A percentile compares a stretch with the other conserved stretches of the same genome.
Evolutionary conservation across 225 moss, liverwort and hornwort genomes (phyloP).

Genomic region (Polytrichum formosum): DNA sequence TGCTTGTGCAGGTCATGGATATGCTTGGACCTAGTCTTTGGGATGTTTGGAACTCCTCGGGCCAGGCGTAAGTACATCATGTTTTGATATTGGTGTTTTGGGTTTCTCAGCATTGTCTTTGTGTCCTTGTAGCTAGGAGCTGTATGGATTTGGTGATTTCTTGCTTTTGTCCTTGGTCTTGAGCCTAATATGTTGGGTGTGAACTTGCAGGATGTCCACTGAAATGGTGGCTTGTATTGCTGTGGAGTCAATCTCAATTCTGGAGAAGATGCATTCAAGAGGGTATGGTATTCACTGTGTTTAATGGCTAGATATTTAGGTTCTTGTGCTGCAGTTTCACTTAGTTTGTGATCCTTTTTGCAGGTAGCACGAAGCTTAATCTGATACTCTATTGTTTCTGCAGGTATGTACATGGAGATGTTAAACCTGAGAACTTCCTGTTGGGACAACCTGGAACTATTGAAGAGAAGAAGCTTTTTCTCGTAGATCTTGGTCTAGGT

Average conservation of each 20-base stretch:
- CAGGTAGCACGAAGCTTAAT: neutral
- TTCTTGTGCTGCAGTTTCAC: too few relatives aligned
- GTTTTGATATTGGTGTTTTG: too few relatives aligned
- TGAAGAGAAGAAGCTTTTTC: slow-evolving; percentile 95
- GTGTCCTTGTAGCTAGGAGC: too few relatives aligned
- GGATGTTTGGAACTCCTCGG: slow-evolving; percentile 99
- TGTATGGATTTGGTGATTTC: accelerated
- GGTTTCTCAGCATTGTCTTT: too few relatives aligned
- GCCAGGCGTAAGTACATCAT: slow-evolving; percentile 72
- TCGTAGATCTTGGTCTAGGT: slow-evolving; percentile 97
- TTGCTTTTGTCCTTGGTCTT: neutral
- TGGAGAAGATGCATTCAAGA: slow-evolving; percentile 95
- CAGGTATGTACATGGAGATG: slow-evolving; percentile 99
- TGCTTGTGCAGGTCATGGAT: slow-evolving; percentile 76
- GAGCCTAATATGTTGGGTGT: neutral
- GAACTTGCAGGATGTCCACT: slow-evolving; percentile 82
- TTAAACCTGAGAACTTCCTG: slow-evolving; percentile 97
- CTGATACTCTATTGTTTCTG: neutral
- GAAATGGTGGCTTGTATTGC: slow-evolving; percentile 99
- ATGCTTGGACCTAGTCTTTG: slow-evolving; percentile 99
- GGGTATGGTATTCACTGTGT: slow-evolving; percentile 37
- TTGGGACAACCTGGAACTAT: slow-evolving; percentile 80
- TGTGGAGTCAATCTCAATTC: slow-evolving; percentile 94
- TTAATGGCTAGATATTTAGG: too few relatives aligned
- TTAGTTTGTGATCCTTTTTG: too few relatives aligned